Evolutionary conservation across 1,284 basidiomycete species (phyloP).

Genomic region (Meripilus lineatus): DNA sequence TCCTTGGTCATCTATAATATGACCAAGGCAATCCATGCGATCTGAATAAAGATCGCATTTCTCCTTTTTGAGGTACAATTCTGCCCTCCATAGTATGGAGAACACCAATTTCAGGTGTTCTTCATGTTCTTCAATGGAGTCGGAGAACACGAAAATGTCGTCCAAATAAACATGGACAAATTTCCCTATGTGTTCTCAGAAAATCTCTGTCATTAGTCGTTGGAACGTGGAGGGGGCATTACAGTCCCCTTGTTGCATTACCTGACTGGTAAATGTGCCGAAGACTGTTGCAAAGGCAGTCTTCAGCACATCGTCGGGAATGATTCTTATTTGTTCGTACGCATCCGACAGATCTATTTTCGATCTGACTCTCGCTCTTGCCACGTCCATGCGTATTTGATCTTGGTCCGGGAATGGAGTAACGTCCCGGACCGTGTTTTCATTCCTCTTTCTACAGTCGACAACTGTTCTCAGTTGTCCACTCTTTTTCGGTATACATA

Average conservation of each 20-base stretch:
- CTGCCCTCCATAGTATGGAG: constrained; percentile 10
- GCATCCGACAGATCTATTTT: constrained; percentile 26
- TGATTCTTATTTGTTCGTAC: constrained; percentile 22
- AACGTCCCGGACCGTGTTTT: constrained; percentile 26
- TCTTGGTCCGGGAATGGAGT: no score
- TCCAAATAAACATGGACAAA: constrained; percentile 29
- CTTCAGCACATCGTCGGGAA: constrained; percentile 13
- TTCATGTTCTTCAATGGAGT: no score
- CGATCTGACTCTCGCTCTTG: constrained; percentile 15
- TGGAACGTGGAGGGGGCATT: no score
- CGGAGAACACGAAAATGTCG: no score
- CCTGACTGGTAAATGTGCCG: constrained; percentile 21
- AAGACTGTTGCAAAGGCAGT: constrained; percentile 19
- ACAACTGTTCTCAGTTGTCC: constrained; percentile 20
- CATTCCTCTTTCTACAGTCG: constrained; percentile 20
- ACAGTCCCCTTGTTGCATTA: constrained; percentile 31
- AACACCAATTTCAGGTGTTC: constrained; percentile 23
- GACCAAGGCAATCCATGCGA: no score
- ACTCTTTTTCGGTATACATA: constrained; percentile 19
- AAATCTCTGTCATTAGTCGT: constrained; percentile 26
- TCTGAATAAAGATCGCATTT: no score
- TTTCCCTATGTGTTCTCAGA: constrained; percentile 22
- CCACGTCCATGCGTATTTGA: no score
- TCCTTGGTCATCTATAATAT: constrained; percentile 26
- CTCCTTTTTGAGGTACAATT: constrained; percentile 23